Conservation (phyloP, 164 flowering plant genomes). For the Piper longum region DNA sequence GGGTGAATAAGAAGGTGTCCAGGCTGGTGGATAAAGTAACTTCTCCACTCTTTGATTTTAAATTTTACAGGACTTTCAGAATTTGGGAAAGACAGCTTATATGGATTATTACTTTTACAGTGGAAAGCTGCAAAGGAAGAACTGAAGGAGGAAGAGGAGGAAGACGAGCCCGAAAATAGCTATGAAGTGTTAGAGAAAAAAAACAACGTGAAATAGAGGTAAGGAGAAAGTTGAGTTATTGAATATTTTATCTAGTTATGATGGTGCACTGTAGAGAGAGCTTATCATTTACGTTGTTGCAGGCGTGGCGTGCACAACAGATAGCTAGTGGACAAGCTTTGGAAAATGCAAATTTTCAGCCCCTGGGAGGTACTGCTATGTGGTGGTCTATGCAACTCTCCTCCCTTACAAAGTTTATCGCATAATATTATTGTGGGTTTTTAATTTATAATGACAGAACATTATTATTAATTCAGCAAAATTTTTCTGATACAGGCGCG, state of each 20-base stretch:
- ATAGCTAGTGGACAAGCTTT: slow-evolving; percentile 90
- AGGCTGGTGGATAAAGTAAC: slow-evolving; percentile 88
- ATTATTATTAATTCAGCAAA: neutral
- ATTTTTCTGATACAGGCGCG: slow-evolving; percentile 48
- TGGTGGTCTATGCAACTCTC: neutral
- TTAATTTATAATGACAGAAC: neutral
- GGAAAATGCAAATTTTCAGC: slow-evolving; percentile 96
- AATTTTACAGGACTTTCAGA: no score
- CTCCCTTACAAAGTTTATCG: no score
- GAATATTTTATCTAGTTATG: no score
- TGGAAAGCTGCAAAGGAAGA: slow-evolving; percentile 99
- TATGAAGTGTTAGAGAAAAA: slow-evolving; percentile 70
- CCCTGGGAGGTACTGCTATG: slow-evolving; percentile 92
- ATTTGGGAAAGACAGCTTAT: neutral
- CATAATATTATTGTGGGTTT: neutral
- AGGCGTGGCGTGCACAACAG: slow-evolving; percentile 85
- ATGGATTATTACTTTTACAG: slow-evolving; percentile 21
- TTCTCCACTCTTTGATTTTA: slow-evolving; percentile 1
- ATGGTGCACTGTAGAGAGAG: neutral
- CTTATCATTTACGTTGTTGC: slow-evolving; percentile 12
- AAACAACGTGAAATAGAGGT: slow-evolving; percentile 85
- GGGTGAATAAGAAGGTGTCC: slow-evolving; percentile 88
- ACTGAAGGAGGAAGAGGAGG: slow-evolving; percentile 48
- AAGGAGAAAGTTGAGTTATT: neutral
- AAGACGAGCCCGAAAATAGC: slow-evolving; percentile 68